Percentiles rank a stretch among this genome's conserved stretches.
Conservation (phyloP, 192 early-diverging fungal species). For the Bifiguratus adelaidae region DNA sequence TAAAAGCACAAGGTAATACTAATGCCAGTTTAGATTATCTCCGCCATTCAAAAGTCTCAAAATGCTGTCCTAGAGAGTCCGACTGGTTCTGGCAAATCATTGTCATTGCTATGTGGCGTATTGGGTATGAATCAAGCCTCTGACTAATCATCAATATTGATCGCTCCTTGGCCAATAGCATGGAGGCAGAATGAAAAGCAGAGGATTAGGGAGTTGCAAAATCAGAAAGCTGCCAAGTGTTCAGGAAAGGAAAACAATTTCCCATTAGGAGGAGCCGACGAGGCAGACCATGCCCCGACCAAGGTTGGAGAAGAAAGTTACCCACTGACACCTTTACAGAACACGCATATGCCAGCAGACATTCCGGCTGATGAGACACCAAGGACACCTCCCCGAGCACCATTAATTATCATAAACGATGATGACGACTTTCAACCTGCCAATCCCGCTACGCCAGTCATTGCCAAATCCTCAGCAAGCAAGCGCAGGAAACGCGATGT, state of each 20-base stretch:
- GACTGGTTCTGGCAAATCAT: slow-evolving; percentile 68
- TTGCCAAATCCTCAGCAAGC: no score
- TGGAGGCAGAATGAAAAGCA: slow-evolving; percentile 7
- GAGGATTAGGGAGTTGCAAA: background rate
- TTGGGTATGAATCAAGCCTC: slow-evolving; percentile 43
- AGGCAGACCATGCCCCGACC: no score
- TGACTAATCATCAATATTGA: background rate
- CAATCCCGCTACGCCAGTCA: no score
- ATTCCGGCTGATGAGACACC: no score
- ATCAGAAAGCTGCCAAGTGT: background rate
- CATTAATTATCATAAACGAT: background rate
- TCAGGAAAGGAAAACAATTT: background rate
- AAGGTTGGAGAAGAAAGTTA: no score
- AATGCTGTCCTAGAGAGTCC: slow-evolving; percentile 66
- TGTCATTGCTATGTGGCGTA: slow-evolving; percentile 57
- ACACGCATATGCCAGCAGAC: no score
- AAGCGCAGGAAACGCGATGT: no score
- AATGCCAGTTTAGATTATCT: slow-evolving; percentile 17
- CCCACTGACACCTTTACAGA: no score
- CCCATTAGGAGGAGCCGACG: no score
- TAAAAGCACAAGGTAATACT: background rate
- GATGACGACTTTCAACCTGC: background rate
- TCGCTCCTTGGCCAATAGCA: background rate
- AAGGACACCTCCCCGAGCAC: background rate
- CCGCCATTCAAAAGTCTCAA: slow-evolving; percentile 30